Base-by-base conservation (phyloP, 768 basidiomycete species). In the Rickenella mellea region DNA sequence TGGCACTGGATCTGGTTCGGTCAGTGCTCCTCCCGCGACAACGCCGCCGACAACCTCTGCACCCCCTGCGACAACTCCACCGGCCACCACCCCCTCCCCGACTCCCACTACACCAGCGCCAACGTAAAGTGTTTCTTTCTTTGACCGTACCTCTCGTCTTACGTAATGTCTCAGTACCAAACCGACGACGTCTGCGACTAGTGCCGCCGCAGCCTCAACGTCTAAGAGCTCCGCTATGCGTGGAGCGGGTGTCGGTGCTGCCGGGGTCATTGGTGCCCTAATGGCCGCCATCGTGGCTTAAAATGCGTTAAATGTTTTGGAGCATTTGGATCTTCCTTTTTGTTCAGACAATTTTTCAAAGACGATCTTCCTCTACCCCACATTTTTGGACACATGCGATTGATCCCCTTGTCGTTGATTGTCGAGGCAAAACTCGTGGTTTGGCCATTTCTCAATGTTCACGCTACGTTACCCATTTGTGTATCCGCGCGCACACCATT, bases 181-280 rank as follows among this genome's bases (percentile, higher is more conserved):
- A n/a, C 37, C 39, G 22, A 26, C 43, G 14, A 27, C 39, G 21
- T 32, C 46, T 38, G 12, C 46, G 10, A 33, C 41, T 27, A 37
- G n/a, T n/a, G n/a, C 36, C 24, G 30, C 43, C 44, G 21, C 44
- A 19, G n/a, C 28, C 26, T 26, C 41, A 22, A 22, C 42, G n/a
- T 29, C 37, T 25, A 60, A 53, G 7, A 55, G 61, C 33, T 55
- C 63, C 10, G 74, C 73, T 24, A 62, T 62, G 40, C 69, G 68
- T 12, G 42, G 59, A 37, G 52, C 71, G 37, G 70, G 64, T 26
- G 65, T 71, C 38, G 70, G 67, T 30, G 47, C 65, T 35, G 62
- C 69, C 32, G 78, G 66, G 40, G 42, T 58, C 37, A 19, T 63
- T 40, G 59, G 61, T 27, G 67, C 54, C 5, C 58, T 55, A n/a